These are phyloP conservation scores for Sporisorium scitamineum DNA, from an alignment of 1,284 basidiomycete genomes.

Conservation along the genomic window DNA sequence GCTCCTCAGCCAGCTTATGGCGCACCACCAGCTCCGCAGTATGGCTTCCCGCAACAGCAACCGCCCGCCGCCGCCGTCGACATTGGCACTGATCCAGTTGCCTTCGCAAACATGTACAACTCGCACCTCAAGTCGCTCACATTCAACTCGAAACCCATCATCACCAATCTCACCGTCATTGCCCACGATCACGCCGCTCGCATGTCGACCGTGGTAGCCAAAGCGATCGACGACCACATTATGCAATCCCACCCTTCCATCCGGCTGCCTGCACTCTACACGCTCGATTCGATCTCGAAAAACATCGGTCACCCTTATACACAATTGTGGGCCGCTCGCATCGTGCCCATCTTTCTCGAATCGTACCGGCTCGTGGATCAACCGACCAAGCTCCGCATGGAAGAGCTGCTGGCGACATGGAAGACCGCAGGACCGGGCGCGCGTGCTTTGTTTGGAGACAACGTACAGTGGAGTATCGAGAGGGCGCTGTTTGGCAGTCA, in stretches of 20 bases:
- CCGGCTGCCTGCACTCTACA: slow-evolving; percentile 93
- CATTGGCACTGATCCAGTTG: slow-evolving; percentile 72
- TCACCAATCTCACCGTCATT: slow-evolving; percentile 92
- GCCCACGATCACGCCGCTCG: slow-evolving; percentile 84
- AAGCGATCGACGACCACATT: slow-evolving; percentile 89
- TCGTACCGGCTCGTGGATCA: slow-evolving; percentile 67
- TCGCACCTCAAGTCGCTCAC: slow-evolving; percentile 84
- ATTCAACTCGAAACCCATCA: slow-evolving; percentile 95
- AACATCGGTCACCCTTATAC: slow-evolving; percentile 67
- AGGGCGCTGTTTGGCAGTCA: slow-evolving; percentile 59
- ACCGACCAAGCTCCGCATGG: slow-evolving; percentile 63
- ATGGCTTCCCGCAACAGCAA: slow-evolving; percentile 24
- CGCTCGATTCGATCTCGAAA: slow-evolving; percentile 86
- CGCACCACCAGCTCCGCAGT: slow-evolving; percentile 20
- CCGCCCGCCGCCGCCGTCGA: slow-evolving; percentile 6
- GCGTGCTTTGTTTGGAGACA: slow-evolving; percentile 59
- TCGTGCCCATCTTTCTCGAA: slow-evolving; percentile 64
- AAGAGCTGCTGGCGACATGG: slow-evolving; percentile 67
- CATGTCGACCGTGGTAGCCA: slow-evolving; percentile 83
- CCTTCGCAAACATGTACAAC: slow-evolving; percentile 76
- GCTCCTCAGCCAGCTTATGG: slow-evolving; percentile 31
- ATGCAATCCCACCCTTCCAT: slow-evolving; percentile 77
- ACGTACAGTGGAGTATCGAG: slow-evolving; percentile 64
- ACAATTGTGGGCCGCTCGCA: slow-evolving; percentile 59
- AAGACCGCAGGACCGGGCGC: slow-evolving; percentile 57